These are phyloP conservation scores for Plasmodium gallinaceum DNA, from an alignment of 169 alveolate genomes.

Conservation along the genomic window DNA sequence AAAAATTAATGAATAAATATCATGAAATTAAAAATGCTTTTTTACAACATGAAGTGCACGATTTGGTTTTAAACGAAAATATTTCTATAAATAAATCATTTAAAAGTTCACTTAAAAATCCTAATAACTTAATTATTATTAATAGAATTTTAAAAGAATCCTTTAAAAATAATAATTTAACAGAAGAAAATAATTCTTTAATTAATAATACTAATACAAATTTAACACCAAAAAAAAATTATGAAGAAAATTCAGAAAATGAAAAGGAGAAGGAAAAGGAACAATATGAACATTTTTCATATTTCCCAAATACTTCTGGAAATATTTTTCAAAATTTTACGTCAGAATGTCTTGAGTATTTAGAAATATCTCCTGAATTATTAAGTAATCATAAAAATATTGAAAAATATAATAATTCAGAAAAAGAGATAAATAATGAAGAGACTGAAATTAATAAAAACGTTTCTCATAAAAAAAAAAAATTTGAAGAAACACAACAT, in stretches of 20 bases:
- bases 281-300: background rate
- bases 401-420: no score
- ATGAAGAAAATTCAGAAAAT: background rate
- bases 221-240: background rate
- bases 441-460: no score
- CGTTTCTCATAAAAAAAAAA: no score
- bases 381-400: background rate
- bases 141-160: conserved; percentile 28
- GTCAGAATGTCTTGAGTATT: conserved; percentile 60
- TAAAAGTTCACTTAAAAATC: conserved; percentile 24
- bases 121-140: conserved; percentile 3
- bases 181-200: conserved; percentile 15
- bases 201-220: background rate
- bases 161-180: background rate
- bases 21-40: conserved; percentile 80
- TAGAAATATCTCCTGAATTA: conserved; percentile 35
- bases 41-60: conserved; percentile 84
- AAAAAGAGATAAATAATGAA: no score
- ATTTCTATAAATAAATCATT: conserved; percentile 51
- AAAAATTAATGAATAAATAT: conserved; percentile 78
- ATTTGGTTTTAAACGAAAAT: conserved; percentile 52
- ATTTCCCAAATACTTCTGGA: background rate
- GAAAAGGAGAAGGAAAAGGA: background rate
- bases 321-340: conserved; percentile 61
- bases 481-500: no score